phyloP scores from a whole-genome alignment of 2,329 filamentous ascomycete species.

The Amylocarpus encephaloides region DNA sequence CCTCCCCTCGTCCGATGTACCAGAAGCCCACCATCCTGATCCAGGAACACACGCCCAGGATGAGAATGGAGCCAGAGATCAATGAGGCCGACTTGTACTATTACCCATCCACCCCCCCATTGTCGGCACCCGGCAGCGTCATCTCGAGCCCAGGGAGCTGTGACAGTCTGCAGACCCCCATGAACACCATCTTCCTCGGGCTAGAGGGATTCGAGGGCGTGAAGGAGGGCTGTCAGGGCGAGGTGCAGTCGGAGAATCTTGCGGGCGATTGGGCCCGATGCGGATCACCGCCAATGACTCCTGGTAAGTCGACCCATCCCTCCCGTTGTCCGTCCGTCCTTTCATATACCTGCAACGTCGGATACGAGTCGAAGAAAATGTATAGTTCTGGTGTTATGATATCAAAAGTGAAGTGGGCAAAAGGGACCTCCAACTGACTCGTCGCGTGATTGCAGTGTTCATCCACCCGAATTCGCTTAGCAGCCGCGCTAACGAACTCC shows the following conservation, averaged over 20 bases:
- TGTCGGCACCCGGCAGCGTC: constrained; percentile 78
- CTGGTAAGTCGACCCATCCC: constrained; percentile 58
- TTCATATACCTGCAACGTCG: constrained; percentile 2
- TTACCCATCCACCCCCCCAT: constrained; percentile 79
- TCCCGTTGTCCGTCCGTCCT: neutral
- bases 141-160: constrained; percentile 79
- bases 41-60: constrained; percentile 49
- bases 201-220: constrained; percentile 60
- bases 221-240: constrained; percentile 66
- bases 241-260: constrained; percentile 65
- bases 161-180: constrained; percentile 73
- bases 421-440: constrained; percentile 12
- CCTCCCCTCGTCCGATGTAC: constrained; percentile 64
- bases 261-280: constrained; percentile 69
- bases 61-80: constrained; percentile 70
- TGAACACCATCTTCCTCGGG: constrained; percentile 72
- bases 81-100: constrained; percentile 55
- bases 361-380: neutral
- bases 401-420: constrained; percentile 2
- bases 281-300: constrained; percentile 80
- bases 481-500: constrained; percentile 59
- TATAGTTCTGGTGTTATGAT: neutral
- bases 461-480: constrained; percentile 61
- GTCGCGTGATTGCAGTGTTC: constrained; percentile 44
- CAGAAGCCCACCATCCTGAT: constrained; percentile 70